Percentiles rank a stretch among this genome's conserved stretches.
phyloP scores from a whole-genome alignment of 768 basidiomycete species.

The Kwoniella sp. region DNA sequence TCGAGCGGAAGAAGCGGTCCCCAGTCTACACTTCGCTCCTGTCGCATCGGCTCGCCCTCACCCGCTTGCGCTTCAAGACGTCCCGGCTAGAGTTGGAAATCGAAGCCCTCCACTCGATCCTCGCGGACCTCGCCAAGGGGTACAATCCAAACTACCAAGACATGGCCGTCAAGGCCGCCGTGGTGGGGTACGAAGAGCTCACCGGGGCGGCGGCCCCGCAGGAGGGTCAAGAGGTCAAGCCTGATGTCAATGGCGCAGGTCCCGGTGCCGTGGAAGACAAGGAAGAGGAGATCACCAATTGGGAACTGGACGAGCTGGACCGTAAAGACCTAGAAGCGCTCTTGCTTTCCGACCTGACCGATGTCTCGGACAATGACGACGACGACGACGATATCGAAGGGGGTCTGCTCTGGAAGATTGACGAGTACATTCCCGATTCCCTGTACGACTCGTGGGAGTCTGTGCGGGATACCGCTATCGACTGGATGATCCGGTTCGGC shows the following conservation, averaged over 20 bases:
- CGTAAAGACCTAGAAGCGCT: slow-evolving; percentile 65
- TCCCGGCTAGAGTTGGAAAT: slow-evolving; percentile 70
- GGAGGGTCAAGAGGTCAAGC: slow-evolving; percentile 15
- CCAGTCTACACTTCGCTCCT: slow-evolving; percentile 73
- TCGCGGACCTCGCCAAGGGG: slow-evolving; percentile 70
- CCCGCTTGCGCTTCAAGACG: slow-evolving; percentile 69
- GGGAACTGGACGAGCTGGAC: slow-evolving; percentile 55
- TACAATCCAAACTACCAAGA: slow-evolving; percentile 99
- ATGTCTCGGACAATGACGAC: slow-evolving; percentile 54
- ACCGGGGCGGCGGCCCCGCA: background rate
- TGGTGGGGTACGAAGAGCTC: slow-evolving; percentile 78
- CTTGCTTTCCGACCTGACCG: slow-evolving; percentile 68
- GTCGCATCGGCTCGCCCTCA: slow-evolving; percentile 68
- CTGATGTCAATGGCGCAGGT: slow-evolving; percentile 28
- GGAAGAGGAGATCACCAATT: slow-evolving; percentile 51
- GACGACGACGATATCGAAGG: slow-evolving; percentile 30
- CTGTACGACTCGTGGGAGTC: slow-evolving; percentile 69
- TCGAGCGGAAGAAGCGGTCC: slow-evolving; percentile 80
- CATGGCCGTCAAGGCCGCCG: slow-evolving; percentile 96
- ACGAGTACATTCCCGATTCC: slow-evolving; percentile 79
- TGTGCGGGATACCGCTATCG: slow-evolving; percentile 60
- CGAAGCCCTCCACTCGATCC: slow-evolving; percentile 72
- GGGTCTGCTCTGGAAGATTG: slow-evolving; percentile 64
- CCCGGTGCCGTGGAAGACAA: slow-evolving; percentile 38
- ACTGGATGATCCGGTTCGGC: slow-evolving; percentile 64